Evolutionary conservation across 306 rosid genomes (phyloP).

Genomic region (Prunus salicina): DNA sequence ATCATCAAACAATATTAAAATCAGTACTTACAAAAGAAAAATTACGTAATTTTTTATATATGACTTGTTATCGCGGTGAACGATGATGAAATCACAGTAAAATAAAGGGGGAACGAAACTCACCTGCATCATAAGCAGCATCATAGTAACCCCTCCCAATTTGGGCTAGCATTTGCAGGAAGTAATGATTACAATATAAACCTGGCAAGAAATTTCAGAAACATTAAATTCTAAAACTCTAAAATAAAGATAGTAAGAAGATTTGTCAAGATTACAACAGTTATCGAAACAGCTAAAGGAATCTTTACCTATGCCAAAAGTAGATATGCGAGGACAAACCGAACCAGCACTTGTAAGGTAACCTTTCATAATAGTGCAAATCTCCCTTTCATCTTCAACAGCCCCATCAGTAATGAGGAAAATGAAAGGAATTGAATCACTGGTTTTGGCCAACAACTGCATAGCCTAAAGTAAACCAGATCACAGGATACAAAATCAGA

Average conservation of each 20-base stretch:
- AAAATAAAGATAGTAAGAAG: neutral
- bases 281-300: neutral
- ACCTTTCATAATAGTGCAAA: slow-evolving; percentile 63
- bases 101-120: slow-evolving; percentile 16
- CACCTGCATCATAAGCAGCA: slow-evolving; percentile 73
- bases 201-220: slow-evolving; percentile 47
- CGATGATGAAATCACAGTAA: neutral
- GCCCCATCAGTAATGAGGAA: slow-evolving; percentile 91
- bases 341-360: slow-evolving; percentile 37
- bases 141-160: slow-evolving; percentile 72
- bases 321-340: slow-evolving; percentile 62
- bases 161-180: slow-evolving; percentile 87
- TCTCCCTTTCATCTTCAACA: slow-evolving; percentile 80
- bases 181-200: slow-evolving; percentile 80
- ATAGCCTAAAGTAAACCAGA: slow-evolving; percentile 63
- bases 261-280: neutral
- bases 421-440: slow-evolving; percentile 62
- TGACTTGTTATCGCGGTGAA: neutral
- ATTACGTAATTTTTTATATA: neutral
- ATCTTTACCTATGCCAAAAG: slow-evolving; percentile 88
- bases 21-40: neutral
- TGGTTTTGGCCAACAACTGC: slow-evolving; percentile 56
- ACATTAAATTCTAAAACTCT: slow-evolving; percentile 7
- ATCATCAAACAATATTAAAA: neutral
- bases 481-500: slow-evolving; percentile 10